Evolutionary conservation across 805 yeast genomes (phyloP).

Genomic region (Komagataella pastoris): DNA sequence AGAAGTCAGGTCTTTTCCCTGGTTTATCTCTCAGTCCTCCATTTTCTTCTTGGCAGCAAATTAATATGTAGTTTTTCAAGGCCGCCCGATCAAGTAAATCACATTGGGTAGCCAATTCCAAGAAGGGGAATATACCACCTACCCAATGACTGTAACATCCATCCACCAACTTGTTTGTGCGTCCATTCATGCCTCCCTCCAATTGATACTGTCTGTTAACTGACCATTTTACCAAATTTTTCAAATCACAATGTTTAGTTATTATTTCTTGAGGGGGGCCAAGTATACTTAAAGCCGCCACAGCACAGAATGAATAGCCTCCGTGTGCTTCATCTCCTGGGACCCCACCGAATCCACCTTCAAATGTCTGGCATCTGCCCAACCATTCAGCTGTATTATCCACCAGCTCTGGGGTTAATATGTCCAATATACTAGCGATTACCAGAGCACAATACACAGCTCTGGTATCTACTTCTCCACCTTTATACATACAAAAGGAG

Average conservation of each 20-base stretch:
- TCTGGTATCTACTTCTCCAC: constrained; percentile 80
- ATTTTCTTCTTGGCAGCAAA: constrained; percentile 55
- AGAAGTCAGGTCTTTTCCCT: constrained; percentile 64
- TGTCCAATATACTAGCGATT: constrained; percentile 50
- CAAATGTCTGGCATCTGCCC: constrained; percentile 67
- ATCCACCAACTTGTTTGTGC: constrained; percentile 88
- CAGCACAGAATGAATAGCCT: constrained; percentile 88
- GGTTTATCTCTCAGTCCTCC: constrained; percentile 92
- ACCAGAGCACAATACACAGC: constrained; percentile 82
- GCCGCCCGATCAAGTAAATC: constrained; percentile 35
- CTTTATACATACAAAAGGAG: constrained; percentile 57
- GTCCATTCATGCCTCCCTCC: constrained; percentile 86
- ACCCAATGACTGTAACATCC: constrained; percentile 97
- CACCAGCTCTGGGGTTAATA: constrained; percentile 47
- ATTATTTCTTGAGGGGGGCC: constrained; percentile 22
- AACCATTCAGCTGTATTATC: constrained; percentile 48
- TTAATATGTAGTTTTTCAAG: constrained; percentile 50
- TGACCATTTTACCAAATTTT: constrained; percentile 50
- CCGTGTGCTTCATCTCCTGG: constrained; percentile 92
- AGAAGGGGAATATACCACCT: constrained; percentile 58
- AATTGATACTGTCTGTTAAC: constrained; percentile 48
- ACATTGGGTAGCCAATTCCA: constrained; percentile 36
- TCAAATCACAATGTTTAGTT: constrained; percentile 28
- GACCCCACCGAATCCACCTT: constrained; percentile 88
- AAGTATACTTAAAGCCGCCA: constrained; percentile 44